Conservation (phyloP, 2,329 filamentous ascomycete genomes). For the Zasmidium cellare region DNA sequence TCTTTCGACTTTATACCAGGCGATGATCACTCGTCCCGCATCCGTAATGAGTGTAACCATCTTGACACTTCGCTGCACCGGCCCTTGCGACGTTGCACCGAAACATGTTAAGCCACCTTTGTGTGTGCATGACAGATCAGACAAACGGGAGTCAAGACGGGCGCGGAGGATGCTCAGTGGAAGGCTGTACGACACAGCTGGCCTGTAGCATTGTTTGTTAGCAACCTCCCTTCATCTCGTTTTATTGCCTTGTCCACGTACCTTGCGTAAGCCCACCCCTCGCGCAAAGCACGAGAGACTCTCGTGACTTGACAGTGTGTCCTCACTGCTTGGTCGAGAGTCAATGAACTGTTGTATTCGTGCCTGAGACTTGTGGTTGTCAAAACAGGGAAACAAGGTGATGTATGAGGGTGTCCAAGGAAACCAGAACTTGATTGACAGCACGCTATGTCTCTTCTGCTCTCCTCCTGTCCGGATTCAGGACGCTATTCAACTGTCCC, state of each 20-base stretch:
- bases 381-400: not conserved
- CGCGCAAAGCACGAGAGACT: not conserved
- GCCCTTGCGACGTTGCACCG: not conserved
- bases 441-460: not conserved
- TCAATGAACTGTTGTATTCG: not conserved
- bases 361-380: not conserved
- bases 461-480: not conserved
- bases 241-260: not conserved
- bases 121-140: not conserved
- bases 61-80: not conserved
- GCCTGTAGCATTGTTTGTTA: not conserved
- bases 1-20: not conserved
- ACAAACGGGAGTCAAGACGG: not conserved
- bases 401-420: conserved; percentile 8
- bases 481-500: not conserved
- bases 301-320: not conserved
- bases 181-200: not conserved
- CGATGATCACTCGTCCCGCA: not conserved
- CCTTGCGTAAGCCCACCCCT: not conserved
- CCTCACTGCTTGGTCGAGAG: too few species aligned
- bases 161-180: not conserved
- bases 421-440: conserved; percentile 22
- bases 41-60: not conserved
- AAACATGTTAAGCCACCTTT: not conserved
- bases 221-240: not conserved